Base-by-base conservation (phyloP, 371 early-diverging fungal genomes). In the Rhizopus stolonifer region DNA sequence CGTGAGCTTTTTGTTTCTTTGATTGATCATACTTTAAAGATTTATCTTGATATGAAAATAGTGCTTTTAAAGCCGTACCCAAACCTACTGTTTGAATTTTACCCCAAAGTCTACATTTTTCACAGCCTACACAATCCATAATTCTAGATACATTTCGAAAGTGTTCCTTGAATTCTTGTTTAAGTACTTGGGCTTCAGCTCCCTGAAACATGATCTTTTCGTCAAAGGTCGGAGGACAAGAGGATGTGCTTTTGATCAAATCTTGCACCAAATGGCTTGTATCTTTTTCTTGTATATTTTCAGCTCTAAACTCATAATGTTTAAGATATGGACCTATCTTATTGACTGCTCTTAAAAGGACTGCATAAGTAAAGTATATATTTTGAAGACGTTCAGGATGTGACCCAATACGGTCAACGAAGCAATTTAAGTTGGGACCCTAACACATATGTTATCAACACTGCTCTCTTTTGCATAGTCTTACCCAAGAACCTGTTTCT, bases 51-150 rank as follows among this genome's bases (percentile, higher is more conserved):
- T 87, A 92, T 1, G 93, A 90, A 67, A 98, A 97, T 48, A 97
- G 71, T 8, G 93, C 80, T 67, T 99, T 99, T 18, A 98, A 74
- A 1, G 98, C 98, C 1, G 96, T 94, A 42, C 92, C 96, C 9
- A 99, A 60, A 2, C 92, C 92, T 24, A 81, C 69, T 13, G 87
- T 85, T 63, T 93, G 91, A 18, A 88, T 59, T 58, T 99, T 99
- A 18, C 99, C 99, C 99, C 99, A 99, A 25, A 99, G 74, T 47
- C 94, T 74, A 64, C 99, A 99, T 69, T 98, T 98, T 67, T 98
- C 95, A 69, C 99, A 99, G 0, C 91, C 93, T 14, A 98, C 94
- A 64, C 99, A 98, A 69, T 97, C 97, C 96, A 99, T 95, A 61
- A 97, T 95, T 22, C 85, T 72, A 11, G 95, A 89, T 11, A 99